phyloP scores from a whole-genome alignment of 1,284 basidiomycete genomes.

The Agaricales sp. region DNA sequence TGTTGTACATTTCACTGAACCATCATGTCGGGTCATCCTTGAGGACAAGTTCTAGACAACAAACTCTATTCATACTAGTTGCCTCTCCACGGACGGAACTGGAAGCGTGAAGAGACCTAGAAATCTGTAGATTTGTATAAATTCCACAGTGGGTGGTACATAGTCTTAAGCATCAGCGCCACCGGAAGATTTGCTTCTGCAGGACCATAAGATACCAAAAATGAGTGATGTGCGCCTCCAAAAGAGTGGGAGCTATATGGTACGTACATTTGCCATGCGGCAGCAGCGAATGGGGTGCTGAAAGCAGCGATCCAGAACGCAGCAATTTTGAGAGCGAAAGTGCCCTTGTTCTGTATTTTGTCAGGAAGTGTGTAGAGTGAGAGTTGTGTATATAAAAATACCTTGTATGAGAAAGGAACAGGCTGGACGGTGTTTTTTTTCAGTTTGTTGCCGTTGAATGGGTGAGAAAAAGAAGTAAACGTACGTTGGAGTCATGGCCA shows the following conservation, averaged over 20 bases:
- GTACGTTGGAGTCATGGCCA: background rate
- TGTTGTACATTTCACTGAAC: no score
- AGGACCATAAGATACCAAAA: slow-evolving; percentile 5
- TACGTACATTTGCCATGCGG: slow-evolving; percentile 56
- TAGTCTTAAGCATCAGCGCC: slow-evolving; percentile 5
- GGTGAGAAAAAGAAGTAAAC: background rate
- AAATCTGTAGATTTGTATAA: no score
- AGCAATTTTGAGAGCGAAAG: slow-evolving; percentile 49
- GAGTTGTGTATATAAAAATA: background rate
- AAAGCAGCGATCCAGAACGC: slow-evolving; percentile 50
- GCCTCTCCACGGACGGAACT: no score
- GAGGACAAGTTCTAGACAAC: no score
- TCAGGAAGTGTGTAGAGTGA: background rate
- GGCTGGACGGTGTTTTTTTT: background rate
- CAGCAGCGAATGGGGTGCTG: slow-evolving; percentile 55
- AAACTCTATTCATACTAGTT: no score
- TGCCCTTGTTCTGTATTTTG: slow-evolving; percentile 32
- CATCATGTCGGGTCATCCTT: no score
- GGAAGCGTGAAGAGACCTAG: no score
- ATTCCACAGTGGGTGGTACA: no score
- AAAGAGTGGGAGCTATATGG: background rate
- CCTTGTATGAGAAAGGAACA: slow-evolving; percentile 1
- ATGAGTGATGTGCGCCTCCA: background rate
- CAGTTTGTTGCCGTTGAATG: background rate
- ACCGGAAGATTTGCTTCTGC: slow-evolving; percentile 25